Percentiles rank a stretch among this genome's conserved stretches.
Evolutionary conservation across 805 yeast species (phyloP).

Genomic region (Kodamaea sagamina): DNA sequence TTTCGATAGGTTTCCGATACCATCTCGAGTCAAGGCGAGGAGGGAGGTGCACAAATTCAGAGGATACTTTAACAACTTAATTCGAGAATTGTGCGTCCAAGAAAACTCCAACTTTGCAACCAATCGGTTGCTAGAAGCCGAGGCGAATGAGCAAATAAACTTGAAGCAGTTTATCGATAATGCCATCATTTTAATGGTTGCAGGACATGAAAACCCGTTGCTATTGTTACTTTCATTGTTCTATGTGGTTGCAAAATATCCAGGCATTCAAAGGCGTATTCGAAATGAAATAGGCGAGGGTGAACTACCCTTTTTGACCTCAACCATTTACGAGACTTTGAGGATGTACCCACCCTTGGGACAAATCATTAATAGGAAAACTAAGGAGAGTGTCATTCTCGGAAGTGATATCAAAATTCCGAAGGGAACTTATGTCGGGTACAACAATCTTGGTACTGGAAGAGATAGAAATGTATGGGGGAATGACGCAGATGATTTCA

Average conservation of each 20-base stretch:
- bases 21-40: slow-evolving; percentile 47
- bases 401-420: slow-evolving; percentile 50
- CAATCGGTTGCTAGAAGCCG: slow-evolving; percentile 40
- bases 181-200: slow-evolving; percentile 54
- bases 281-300: slow-evolving; percentile 21
- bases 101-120: slow-evolving; percentile 36
- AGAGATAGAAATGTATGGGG: slow-evolving; percentile 50
- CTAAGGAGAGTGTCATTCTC: slow-evolving; percentile 38
- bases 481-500: slow-evolving; percentile 41
- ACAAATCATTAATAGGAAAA: slow-evolving; percentile 53
- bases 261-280: slow-evolving; percentile 31
- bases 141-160: slow-evolving; percentile 37
- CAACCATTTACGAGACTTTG: slow-evolving; percentile 48
- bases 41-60: slow-evolving; percentile 46
- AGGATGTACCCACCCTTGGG: slow-evolving; percentile 59
- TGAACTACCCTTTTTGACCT: slow-evolving; percentile 26
- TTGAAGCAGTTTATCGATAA: slow-evolving; percentile 54
- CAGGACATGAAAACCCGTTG: slow-evolving; percentile 68
- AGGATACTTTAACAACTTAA: slow-evolving; percentile 32
- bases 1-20: slow-evolving; percentile 51
- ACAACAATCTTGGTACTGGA: slow-evolving; percentile 55
- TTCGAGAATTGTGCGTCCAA: slow-evolving; percentile 24
- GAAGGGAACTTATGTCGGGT: slow-evolving; percentile 54
- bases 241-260: slow-evolving; percentile 48
- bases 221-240: slow-evolving; percentile 49